Evolutionary conservation across 129 eudicot species (phyloP), one percentile per base, ranked within the genome.

Genomic region (Solidago caesia): DNA sequence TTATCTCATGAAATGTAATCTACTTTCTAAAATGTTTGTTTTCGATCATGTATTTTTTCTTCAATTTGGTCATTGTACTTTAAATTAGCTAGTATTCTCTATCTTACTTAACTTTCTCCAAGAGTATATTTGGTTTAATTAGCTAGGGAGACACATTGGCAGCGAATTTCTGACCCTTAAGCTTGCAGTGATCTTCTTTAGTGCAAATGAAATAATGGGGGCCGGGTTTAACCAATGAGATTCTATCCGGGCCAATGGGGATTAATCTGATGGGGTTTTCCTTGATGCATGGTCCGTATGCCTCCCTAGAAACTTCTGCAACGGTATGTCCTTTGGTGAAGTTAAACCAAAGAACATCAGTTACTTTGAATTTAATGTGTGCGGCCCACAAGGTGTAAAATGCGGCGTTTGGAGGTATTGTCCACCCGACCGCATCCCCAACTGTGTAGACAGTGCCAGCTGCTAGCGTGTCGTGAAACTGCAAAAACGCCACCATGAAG

Each of bases 391-490:
- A 13, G 21, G 47, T 29, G 73, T 69, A 49, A 39, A 13, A 41
- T n/a, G 52, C 49, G 0, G 33, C 7, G 7, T 71, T 76, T 4
- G 57, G 52, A 44, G 82, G 82, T 7, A 60, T 44, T 8, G 14
- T 64, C 88, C 85, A 84, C 2, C 88, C 87, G 2, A 13, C 4
- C 4, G 26, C 44, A 41, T 75, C 88, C 1, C 88, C 88, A 6
- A 80, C 21, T 33, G 39, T 33, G 3, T 33, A 33, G 2, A 33
- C 39, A 3, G 39, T 33, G 39, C 39, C 39, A 33, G 39, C 88
- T 6, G 92, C 96, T 39, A 11, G 8, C 11, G 88, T 51, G 68
- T 59, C 69, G 8, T 68, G 72, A 4, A 83, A 43, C 44, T 49
- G 74, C 59, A 76, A 39, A 44, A 74, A 71, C 43, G 74, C 81